Base-by-base conservation (phyloP, 2,329 filamentous ascomycete genomes). In the Fusarium nelsonii region DNA sequence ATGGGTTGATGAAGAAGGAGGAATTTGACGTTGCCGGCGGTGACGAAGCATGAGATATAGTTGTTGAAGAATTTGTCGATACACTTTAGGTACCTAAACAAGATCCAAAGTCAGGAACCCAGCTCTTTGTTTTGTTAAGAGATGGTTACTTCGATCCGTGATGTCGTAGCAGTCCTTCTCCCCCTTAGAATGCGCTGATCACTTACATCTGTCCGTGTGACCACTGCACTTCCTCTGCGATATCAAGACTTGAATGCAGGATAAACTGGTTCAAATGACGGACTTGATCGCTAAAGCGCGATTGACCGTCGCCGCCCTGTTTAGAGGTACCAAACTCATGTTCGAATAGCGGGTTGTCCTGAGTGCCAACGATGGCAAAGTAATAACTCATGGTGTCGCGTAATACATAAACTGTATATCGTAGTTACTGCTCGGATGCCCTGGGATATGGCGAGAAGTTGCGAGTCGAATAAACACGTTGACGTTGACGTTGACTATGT, bases 211-310 rank as follows among this genome's bases (percentile, higher is more conserved):
- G 90, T 6, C 92, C 92, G 65, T 85, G 92, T 8, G 89, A 91
- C 95, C 96, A 99, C 82, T 98, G 96, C 32, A 95, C 90, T 81
- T 99, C 96, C 82, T 99, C 96, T 52, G 97, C 92, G 45, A 98
- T 93, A 79, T 99, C 96, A 59, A 99, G 84, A 71, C 92, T 92
- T 73, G 93, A 94, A 83, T 99, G 95, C 33, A 97, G 90, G 77
- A 98, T 93, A 83, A 99, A 98, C 80, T 97, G 96, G 83, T 97
- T 97, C 85, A 97, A 91, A 80, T 97, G 93, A 68, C 93, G 90
- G 56, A 95, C 92, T 76, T 97, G 91, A 70, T 97, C 92, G 61
- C 88, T 89, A 84, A 97, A 98, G 77, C 92, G 92, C 65, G 95
- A 88, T 78, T 94, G 86, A 73, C 96, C 96, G 84, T 98, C 96